phyloP scores from a whole-genome alignment of 257 asterid genomes.

The Solanum gandarillasii region DNA sequence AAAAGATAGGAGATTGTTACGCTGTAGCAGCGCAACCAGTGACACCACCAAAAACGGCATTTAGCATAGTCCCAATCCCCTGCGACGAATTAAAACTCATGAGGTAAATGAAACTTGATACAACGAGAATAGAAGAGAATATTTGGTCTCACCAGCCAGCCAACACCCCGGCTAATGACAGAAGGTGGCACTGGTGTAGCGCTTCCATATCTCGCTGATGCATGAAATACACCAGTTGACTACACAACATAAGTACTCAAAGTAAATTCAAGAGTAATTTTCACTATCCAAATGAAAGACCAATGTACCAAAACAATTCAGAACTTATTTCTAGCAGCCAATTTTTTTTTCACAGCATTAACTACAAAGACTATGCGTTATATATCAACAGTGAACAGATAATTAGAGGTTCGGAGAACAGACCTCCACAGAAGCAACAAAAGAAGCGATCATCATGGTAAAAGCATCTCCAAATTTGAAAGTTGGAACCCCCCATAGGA shows the following conservation, averaged over 20 bases:
- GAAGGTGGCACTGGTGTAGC: constrained; percentile 90
- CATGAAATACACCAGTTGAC: constrained; percentile 72
- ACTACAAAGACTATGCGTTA: background rate
- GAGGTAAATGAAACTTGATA: background rate
- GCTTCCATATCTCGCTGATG: constrained; percentile 80
- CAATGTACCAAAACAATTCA: background rate
- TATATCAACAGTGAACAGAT: background rate
- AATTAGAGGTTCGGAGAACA: background rate
- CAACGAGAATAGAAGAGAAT: background rate
- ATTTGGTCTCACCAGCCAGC: constrained; percentile 56
- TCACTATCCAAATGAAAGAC: background rate
- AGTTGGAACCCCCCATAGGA: constrained; percentile 91
- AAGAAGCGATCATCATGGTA: constrained; percentile 45
- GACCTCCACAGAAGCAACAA: constrained; percentile 76
- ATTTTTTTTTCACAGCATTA: background rate
- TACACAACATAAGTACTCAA: constrained; percentile 6
- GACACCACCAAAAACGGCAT: constrained; percentile 55
- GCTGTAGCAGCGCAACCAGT: constrained; percentile 55
- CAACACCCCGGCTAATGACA: constrained; percentile 66
- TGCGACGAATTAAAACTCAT: constrained; percentile 2
- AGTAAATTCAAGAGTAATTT: background rate
- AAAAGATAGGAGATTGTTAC: constrained; percentile 27
- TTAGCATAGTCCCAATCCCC: constrained; percentile 67
- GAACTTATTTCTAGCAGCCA: background rate
- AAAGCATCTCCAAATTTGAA: constrained; percentile 40